These are phyloP conservation scores for Sparassis latifolia DNA, from an alignment of 1,284 basidiomycete genomes.

Conservation along the genomic window DNA sequence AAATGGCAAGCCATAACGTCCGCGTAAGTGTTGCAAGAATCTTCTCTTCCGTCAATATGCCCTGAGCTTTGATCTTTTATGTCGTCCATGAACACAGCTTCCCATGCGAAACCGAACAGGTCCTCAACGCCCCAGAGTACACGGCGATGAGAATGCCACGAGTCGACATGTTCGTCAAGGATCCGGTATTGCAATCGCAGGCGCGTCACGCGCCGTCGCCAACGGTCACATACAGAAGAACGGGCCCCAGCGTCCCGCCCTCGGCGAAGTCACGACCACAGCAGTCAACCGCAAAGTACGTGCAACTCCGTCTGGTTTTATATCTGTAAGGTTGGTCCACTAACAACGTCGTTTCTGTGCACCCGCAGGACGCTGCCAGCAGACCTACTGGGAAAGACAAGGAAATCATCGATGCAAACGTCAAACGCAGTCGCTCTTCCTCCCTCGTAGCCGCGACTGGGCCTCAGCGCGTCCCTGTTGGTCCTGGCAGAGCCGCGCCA, in stretches of 20 bases:
- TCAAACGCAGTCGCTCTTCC: conserved; percentile 57
- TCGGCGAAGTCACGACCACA: conserved; percentile 64
- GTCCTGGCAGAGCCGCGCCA: conserved; percentile 43
- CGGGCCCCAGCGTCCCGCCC: conserved; percentile 47
- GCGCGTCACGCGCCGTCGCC: conserved; percentile 35
- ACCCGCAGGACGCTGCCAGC: conserved; percentile 32
- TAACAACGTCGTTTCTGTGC: not conserved
- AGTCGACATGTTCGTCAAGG: conserved; percentile 56
- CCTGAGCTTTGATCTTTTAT: not conserved
- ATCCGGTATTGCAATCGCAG: conserved; percentile 38
- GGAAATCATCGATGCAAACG: conserved; percentile 37
- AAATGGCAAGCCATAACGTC: conserved; percentile 52
- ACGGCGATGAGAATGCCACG: conserved; percentile 66
- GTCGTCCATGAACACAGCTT: conserved; percentile 21
- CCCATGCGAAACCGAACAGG: conserved; percentile 35
- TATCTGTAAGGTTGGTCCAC: not conserved
- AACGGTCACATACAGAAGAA: conserved; percentile 29
- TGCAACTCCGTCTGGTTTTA: not conserved
- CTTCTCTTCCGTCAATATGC: not conserved
- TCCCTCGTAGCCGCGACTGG: conserved; percentile 53
- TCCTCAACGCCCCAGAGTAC: conserved; percentile 48
- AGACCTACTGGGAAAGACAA: conserved; percentile 40
- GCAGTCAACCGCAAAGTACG: conserved; percentile 71
- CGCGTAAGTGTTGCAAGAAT: conserved; percentile 36
- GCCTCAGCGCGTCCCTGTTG: conserved; percentile 60